Conservation (phyloP, 495 filamentous ascomycete genomes). For the Neurospora intermedia region DNA sequence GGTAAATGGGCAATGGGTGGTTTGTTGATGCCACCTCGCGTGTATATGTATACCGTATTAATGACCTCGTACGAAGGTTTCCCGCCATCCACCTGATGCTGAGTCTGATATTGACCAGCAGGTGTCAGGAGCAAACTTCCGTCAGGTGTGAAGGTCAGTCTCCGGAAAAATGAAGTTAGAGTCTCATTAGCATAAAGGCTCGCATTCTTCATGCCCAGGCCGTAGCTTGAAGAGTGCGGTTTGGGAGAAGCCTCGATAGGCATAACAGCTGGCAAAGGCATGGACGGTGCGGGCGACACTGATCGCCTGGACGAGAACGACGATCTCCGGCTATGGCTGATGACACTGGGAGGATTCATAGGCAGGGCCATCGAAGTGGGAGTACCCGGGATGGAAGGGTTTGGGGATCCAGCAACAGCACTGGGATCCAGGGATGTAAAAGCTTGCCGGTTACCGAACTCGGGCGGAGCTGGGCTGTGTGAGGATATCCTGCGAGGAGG, state of each 20-base stretch:
- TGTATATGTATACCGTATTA: conserved; percentile 98
- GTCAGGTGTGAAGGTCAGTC: conserved; percentile 89
- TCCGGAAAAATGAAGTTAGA: conserved; percentile 91
- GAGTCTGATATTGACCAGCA: conserved; percentile 86
- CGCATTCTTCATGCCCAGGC: conserved; percentile 65
- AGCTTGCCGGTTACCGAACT: conserved; percentile 49
- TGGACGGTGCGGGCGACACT: conserved; percentile 86
- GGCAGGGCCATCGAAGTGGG: conserved; percentile 80
- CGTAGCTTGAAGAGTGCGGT: conserved; percentile 43
- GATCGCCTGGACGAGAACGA: conserved; percentile 93
- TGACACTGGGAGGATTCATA: conserved; percentile 87
- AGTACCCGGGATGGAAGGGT: conserved; percentile 88
- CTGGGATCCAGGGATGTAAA: conserved; percentile 40
- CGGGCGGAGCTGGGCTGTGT: conserved; percentile 85
- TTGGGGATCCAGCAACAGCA: conserved; percentile 64
- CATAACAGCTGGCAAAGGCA: conserved; percentile 95
- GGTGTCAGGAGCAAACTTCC: conserved; percentile 93
- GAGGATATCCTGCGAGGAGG: conserved; percentile 83
- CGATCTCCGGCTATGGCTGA: conserved; percentile 84
- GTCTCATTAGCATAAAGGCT: conserved; percentile 97
- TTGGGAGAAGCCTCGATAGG: conserved; percentile 82
- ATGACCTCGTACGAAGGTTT: conserved; percentile 76
- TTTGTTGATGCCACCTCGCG: conserved; percentile 90
- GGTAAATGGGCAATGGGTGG: conserved; percentile 96
- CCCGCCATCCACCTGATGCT: conserved; percentile 56